Evolutionary conservation across 2,329 filamentous ascomycete species (phyloP).

Genomic region (Dissoconium aciculare): DNA sequence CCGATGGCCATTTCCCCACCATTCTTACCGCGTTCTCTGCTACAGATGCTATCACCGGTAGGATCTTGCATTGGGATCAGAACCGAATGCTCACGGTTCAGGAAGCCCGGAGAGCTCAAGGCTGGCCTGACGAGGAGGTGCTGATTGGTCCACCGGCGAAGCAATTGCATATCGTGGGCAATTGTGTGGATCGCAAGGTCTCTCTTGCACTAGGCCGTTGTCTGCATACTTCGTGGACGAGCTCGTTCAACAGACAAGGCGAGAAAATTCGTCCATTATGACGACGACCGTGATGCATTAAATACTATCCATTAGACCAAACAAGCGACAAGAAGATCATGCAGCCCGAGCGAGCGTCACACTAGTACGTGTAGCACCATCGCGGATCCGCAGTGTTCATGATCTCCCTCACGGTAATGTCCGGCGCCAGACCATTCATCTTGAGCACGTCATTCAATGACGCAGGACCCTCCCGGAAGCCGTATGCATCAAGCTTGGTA

Average conservation of each 20-base stretch:
- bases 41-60: slow-evolving; percentile 42
- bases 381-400: slow-evolving; percentile 11
- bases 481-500: slow-evolving; percentile 3
- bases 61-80: slow-evolving; percentile 50
- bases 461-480: not conserved
- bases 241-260: no score
- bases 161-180: slow-evolving; percentile 57
- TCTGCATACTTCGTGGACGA: slow-evolving; percentile 43
- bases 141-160: slow-evolving; percentile 42
- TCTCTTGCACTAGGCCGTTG: slow-evolving; percentile 51
- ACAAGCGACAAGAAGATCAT: no score
- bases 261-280: not conserved
- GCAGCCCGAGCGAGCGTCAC: no score
- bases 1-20: slow-evolving; percentile 43
- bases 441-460: slow-evolving; percentile 11
- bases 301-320: not conserved
- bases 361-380: slow-evolving; percentile 16
- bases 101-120: slow-evolving; percentile 55
- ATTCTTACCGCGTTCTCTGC: slow-evolving; percentile 42
- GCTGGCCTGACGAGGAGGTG: slow-evolving; percentile 54
- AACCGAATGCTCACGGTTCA: slow-evolving; percentile 46
- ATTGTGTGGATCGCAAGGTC: slow-evolving; percentile 57
- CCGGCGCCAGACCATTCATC: slow-evolving; percentile 9
- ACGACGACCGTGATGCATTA: no score
- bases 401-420: slow-evolving; percentile 12